These are phyloP conservation scores for Fusarium sp. DNA, from an alignment of 2,329 filamentous ascomycete species.

Conservation along the genomic window DNA sequence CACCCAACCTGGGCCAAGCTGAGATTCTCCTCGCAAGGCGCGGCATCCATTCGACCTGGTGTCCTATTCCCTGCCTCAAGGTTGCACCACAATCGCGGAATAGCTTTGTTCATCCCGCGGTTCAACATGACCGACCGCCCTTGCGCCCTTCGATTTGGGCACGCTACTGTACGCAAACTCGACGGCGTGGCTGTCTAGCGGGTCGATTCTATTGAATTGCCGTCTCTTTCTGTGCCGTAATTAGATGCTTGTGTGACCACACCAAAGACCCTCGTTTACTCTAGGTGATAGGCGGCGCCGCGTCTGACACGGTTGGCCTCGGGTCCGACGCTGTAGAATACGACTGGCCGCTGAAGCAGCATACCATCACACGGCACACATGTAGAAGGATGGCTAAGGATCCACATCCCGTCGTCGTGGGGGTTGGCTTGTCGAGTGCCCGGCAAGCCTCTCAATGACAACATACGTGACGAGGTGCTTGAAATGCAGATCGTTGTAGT, in stretches of 20 bases:
- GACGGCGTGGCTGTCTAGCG: slow-evolving; percentile 16
- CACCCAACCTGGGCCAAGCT: background rate
- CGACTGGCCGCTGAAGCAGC: slow-evolving; percentile 12
- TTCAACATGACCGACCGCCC: background rate
- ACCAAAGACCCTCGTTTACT: slow-evolving; percentile 15
- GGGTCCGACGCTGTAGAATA: slow-evolving; percentile 19
- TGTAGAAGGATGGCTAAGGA: slow-evolving; percentile 8
- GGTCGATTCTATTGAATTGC: slow-evolving; percentile 33
- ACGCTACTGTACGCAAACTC: slow-evolving; percentile 25
- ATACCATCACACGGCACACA: slow-evolving; percentile 18
- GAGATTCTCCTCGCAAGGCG: slow-evolving; percentile 9
- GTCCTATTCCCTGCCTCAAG: background rate
- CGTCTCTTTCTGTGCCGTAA: slow-evolving; percentile 6
- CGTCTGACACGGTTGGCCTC: slow-evolving; percentile 2
- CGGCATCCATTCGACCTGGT: background rate
- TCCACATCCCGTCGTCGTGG: slow-evolving; percentile 29
- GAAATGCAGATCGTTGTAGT: slow-evolving; percentile 6
- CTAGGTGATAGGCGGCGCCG: slow-evolving; percentile 10
- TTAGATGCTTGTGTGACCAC: slow-evolving; percentile 2
- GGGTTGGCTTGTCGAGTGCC: slow-evolving; percentile 5
- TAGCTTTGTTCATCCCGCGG: background rate
- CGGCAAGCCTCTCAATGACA: background rate
- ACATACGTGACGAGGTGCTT: slow-evolving; percentile 2
- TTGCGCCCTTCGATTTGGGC: background rate
- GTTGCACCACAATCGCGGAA: background rate